These are phyloP conservation scores for Chara braunii DNA, from an alignment of 139 green algal species.

Conservation along the genomic window DNA sequence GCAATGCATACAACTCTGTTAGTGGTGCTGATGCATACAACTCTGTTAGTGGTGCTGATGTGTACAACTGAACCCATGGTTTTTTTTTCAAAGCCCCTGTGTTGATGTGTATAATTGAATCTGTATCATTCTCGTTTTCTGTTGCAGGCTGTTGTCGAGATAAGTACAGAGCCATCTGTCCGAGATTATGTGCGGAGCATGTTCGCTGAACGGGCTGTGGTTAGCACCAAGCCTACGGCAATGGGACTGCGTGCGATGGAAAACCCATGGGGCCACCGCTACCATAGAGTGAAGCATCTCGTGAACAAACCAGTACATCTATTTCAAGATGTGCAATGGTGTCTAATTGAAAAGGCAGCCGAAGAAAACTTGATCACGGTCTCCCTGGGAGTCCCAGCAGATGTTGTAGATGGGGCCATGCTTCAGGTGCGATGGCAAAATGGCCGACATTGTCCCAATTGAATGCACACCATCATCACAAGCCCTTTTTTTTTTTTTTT, in stretches of 20 bases:
- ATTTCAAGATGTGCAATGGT: slow-evolving; percentile 53
- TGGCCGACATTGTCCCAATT: no score
- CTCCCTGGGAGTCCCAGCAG: slow-evolving; percentile 13
- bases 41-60: no score
- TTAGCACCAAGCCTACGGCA: slow-evolving; percentile 52
- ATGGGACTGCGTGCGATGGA: no score
- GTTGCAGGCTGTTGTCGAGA: slow-evolving; percentile 27
- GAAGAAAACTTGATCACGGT: slow-evolving; percentile 46
- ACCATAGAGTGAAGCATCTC: slow-evolving; percentile 61
- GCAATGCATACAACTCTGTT: no score
- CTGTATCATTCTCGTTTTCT: no score
- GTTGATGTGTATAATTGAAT: no score
- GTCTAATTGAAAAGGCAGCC: slow-evolving; percentile 50
- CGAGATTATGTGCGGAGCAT: slow-evolving; percentile 15
- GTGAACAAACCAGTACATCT: slow-evolving; percentile 54
- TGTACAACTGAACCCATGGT: no score
- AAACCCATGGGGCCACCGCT: no score
- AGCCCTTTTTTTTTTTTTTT: no score
- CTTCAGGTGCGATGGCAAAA: slow-evolving; percentile 19
- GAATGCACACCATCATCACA: no score
- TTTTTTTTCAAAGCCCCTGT: no score
- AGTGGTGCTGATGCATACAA: no score
- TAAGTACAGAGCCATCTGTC: slow-evolving; percentile 24
- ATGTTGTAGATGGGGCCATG: slow-evolving; percentile 9
- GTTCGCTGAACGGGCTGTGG: slow-evolving; percentile 36